These are phyloP conservation scores for Teunomyces atbi DNA, from an alignment of 805 yeast genomes.

Conservation along the genomic window DNA sequence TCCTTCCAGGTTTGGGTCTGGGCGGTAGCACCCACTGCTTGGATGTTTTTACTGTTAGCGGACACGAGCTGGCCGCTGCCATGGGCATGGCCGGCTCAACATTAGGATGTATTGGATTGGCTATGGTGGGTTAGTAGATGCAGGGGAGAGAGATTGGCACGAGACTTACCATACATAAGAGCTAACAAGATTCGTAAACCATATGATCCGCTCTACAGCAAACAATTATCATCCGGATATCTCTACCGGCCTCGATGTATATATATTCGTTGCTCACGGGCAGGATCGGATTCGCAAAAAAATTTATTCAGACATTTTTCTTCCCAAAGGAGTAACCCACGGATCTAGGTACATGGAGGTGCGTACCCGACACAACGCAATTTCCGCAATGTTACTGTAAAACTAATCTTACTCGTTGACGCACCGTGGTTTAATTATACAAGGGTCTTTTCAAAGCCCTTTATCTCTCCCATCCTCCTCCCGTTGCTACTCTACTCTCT, in stretches of 20 bases:
- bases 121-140: slow-evolving; percentile 1
- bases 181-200: background rate
- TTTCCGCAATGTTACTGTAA: background rate
- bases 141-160: background rate
- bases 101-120: slow-evolving; percentile 4
- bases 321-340: slow-evolving; percentile 2
- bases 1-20: slow-evolving; percentile 72
- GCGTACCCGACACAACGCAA: background rate
- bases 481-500: too few species aligned
- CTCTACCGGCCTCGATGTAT: background rate
- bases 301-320: slow-evolving; percentile 2
- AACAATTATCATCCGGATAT: background rate
- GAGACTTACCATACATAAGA: slow-evolving; percentile 3
- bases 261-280: slow-evolving; percentile 4
- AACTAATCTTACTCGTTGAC: background rate
- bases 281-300: slow-evolving; percentile 5
- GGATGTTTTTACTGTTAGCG: slow-evolving; percentile 48
- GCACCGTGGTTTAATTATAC: background rate
- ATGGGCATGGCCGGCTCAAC: background rate
- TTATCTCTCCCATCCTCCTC: too few species aligned
- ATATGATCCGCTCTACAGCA: background rate
- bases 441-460: background rate
- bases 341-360: background rate
- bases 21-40: slow-evolving; percentile 86
- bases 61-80: slow-evolving; percentile 3